Evolutionary conservation across 2,329 filamentous ascomycete species (phyloP), one percentile per base, ranked within the genome.

Genomic region (Neocatenulostroma microsporum): DNA sequence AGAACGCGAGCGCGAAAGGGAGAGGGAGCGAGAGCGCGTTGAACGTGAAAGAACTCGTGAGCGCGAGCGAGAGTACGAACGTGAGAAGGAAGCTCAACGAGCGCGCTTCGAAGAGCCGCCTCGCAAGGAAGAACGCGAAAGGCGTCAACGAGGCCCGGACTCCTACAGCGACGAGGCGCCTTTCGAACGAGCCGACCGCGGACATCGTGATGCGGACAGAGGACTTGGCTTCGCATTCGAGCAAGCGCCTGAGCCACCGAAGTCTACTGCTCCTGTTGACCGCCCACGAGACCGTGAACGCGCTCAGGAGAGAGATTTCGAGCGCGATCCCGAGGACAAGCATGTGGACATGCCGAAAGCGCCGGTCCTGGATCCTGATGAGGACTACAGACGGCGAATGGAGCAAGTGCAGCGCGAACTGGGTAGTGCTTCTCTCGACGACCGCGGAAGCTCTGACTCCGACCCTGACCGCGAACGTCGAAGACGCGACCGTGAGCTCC

Each of bases 331-430:
- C 12, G 47, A 49, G n/a, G 39, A 42, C 34, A 21, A 36, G 12
- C 27, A 34, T 9, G 36, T 32, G 12, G 34, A 52, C 24, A 47
- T 46, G 39, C 41, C 48, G 11, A 51, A 33, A 14, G 15, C 56
- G 7, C 39, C 54, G 11, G 45, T 54, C 14, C 31, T 67, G 2
- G 68, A 71, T 37, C 62, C 68, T 4, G 68, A 72, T 26, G 67
- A 70, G 44, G 68, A 72, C 23, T 72, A 70, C 44, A 63, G 67
- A 28, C 65, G 67, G 20, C 62, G 68, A 7, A 60, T 72, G 38
- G 62, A 66, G 35, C 60, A 67, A 42, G 58, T 69, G 12, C 63
- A 65, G 40, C 57, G 62, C 38, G 67, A 69, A 46, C 54, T 66
- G 4, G 63, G 65, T 15, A 58, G 58, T 23, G 55, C 50, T 10